These are phyloP conservation scores for Melocanna baccifera DNA, from an alignment of 176 grass and related monocot species.

Conservation along the genomic window DNA sequence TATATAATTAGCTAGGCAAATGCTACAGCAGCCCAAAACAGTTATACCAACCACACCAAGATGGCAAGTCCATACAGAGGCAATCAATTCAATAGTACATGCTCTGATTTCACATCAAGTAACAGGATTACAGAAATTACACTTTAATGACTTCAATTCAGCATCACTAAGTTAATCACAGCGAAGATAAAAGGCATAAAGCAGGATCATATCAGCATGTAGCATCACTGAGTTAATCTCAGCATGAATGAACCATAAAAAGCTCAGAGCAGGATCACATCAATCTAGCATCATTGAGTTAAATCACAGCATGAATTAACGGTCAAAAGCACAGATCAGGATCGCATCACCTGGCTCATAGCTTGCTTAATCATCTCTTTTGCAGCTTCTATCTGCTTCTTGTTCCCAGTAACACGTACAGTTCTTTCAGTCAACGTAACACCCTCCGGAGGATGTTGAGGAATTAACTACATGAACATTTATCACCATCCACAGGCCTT, in stretches of 20 bases:
- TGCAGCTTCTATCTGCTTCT: constrained; percentile 84
- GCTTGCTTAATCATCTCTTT: constrained; percentile 89
- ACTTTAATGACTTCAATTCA: background rate
- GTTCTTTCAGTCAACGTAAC: constrained; percentile 77
- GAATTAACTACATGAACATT: constrained; percentile 66
- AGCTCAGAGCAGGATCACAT: constrained; percentile 8
- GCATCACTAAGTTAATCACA: background rate
- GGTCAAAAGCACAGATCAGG: background rate
- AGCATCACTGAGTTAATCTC: background rate
- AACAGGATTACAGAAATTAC: constrained; percentile 10
- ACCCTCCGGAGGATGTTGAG: constrained; percentile 75
- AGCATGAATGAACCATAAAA: background rate
- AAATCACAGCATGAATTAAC: background rate
- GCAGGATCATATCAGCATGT: constrained; percentile 19
- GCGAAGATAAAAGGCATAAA: background rate
- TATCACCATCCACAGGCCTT: background rate
- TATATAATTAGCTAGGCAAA: background rate
- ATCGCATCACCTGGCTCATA: constrained; percentile 73
- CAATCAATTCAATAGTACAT: background rate
- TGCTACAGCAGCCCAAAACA: background rate
- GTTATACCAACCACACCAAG: background rate
- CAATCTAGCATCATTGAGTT: constrained; percentile 17
- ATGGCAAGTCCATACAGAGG: background rate
- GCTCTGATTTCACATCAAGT: background rate
- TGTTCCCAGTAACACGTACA: constrained; percentile 80